Conservation (phyloP, 805 yeast species). For the Myxozyma vanderwaltii region DNA sequence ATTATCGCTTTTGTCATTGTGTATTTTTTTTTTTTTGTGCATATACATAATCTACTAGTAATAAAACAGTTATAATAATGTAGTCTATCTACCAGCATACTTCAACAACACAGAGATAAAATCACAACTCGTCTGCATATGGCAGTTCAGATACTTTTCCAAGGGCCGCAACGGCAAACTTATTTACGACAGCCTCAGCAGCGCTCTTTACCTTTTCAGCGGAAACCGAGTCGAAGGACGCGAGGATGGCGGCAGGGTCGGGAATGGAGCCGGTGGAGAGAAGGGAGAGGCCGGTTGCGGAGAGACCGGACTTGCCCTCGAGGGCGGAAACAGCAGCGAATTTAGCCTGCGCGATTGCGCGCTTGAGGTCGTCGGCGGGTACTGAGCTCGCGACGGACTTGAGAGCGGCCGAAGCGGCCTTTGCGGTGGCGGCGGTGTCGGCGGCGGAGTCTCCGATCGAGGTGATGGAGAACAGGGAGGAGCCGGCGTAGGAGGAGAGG, state of each 20-base stretch:
- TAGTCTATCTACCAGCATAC: no score
- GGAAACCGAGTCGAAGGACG: slow-evolving; percentile 32
- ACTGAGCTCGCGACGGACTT: slow-evolving; percentile 35
- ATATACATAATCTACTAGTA: neutral
- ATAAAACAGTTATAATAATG: neutral
- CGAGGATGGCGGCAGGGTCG: slow-evolving; percentile 38
- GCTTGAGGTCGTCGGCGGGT: slow-evolving; percentile 46
- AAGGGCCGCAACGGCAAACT: slow-evolving; percentile 82
- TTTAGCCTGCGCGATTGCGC: slow-evolving; percentile 58
- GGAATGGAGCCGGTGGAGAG: slow-evolving; percentile 47
- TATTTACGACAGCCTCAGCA: slow-evolving; percentile 46
- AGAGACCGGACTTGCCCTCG: slow-evolving; percentile 32
- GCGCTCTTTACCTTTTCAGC: slow-evolving; percentile 44
- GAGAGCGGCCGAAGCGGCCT: slow-evolving; percentile 37
- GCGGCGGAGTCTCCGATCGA: slow-evolving; percentile 62
- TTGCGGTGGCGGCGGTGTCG: slow-evolving; percentile 61
- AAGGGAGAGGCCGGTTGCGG: slow-evolving; percentile 32
- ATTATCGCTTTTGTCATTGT: neutral
- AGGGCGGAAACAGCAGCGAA: slow-evolving; percentile 56
- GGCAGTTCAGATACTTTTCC: slow-evolving; percentile 89
- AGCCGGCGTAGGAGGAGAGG: slow-evolving; percentile 69
- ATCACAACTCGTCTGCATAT: slow-evolving; percentile 66
- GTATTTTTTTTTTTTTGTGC: neutral
- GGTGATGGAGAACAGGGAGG: slow-evolving; percentile 75
- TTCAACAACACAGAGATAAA: neutral